These are phyloP conservation scores for Kodamaea laetipori DNA, from an alignment of 805 yeast genomes.

Conservation along the genomic window DNA sequence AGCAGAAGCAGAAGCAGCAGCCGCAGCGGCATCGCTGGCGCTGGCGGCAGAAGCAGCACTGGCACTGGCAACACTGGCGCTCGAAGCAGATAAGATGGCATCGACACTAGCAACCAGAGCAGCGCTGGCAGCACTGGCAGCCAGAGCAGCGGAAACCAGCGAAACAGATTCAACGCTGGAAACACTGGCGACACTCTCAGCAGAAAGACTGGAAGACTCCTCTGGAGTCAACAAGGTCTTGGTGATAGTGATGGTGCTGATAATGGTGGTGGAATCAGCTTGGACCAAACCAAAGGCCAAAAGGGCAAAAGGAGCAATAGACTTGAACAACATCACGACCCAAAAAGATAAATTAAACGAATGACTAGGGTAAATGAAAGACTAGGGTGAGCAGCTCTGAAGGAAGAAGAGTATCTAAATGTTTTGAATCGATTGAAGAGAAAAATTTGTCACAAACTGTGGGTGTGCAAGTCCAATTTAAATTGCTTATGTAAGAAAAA, in stretches of 20 bases:
- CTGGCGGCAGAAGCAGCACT: constrained; percentile 18
- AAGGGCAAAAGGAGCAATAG: constrained; percentile 13
- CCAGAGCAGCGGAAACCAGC: constrained; percentile 19
- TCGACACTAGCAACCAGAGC: constrained; percentile 3
- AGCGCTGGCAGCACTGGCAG: constrained; percentile 17
- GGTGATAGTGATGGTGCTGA: constrained; percentile 49
- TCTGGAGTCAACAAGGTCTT: constrained; percentile 49
- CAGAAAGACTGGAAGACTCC: constrained; percentile 36
- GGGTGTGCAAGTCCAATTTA: background rate
- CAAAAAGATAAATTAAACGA: constrained; percentile 4
- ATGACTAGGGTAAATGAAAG: constrained; percentile 14
- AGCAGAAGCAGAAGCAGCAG: constrained; percentile 28
- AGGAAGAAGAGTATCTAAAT: background rate
- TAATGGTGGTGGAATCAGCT: constrained; percentile 31
- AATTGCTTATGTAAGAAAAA: background rate
- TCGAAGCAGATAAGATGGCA: constrained; percentile 11
- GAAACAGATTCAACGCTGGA: constrained; percentile 13
- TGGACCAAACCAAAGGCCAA: constrained; percentile 14
- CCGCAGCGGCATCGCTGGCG: constrained; percentile 20
- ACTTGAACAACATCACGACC: constrained; percentile 18
- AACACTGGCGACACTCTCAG: constrained; percentile 19
- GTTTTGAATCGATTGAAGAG: constrained; percentile 1
- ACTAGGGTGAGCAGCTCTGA: constrained; percentile 16
- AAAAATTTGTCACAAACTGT: constrained; percentile 4
- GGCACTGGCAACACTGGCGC: constrained; percentile 15